Evolutionary conservation across 2,329 filamentous ascomycete species (phyloP).

Genomic region (Alternaria novae-zelandiae): DNA sequence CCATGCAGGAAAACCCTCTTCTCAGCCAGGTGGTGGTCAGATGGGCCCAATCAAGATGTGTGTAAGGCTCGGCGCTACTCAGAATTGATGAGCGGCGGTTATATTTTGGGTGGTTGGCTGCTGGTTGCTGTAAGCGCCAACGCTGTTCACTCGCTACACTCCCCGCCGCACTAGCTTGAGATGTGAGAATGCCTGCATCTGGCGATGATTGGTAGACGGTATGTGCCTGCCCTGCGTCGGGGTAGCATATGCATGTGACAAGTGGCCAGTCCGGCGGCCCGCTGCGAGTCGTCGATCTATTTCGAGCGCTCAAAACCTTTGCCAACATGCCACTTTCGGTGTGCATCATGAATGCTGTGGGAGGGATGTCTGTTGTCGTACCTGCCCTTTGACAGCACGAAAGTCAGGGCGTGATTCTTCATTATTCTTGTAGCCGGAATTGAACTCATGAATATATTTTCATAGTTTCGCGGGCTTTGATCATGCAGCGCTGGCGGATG

Average conservation of each 20-base stretch:
- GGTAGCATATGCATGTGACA: constrained; percentile 41
- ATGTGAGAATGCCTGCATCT: constrained; percentile 17
- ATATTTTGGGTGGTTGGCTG: constrained; percentile 46
- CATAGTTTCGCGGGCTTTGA: not conserved
- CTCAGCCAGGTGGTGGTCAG: constrained; percentile 32
- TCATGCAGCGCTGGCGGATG: not conserved
- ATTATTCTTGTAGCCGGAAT: not conserved
- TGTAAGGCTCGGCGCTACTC: constrained; percentile 42
- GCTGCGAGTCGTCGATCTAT: constrained; percentile 43
- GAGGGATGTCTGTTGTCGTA: constrained; percentile 18
- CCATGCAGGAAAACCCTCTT: constrained; percentile 40
- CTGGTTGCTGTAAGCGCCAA: constrained; percentile 45
- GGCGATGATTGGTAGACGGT: constrained; percentile 34
- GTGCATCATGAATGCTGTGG: constrained; percentile 16
- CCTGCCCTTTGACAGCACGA: not conserved
- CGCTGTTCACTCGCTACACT: constrained; percentile 36
- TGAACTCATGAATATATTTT: not conserved
- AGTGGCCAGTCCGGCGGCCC: constrained; percentile 34
- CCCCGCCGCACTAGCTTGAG: constrained; percentile 26
- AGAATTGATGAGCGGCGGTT: constrained; percentile 40
- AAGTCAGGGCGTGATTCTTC: not conserved
- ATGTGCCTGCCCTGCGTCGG: constrained; percentile 39
- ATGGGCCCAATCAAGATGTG: constrained; percentile 40
- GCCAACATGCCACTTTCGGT: constrained; percentile 16
- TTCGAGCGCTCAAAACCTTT: constrained; percentile 29